These are phyloP conservation scores for Ampelocalamus luodianensis DNA, from an alignment of 176 grass and related monocot species.

Conservation along the genomic window DNA sequence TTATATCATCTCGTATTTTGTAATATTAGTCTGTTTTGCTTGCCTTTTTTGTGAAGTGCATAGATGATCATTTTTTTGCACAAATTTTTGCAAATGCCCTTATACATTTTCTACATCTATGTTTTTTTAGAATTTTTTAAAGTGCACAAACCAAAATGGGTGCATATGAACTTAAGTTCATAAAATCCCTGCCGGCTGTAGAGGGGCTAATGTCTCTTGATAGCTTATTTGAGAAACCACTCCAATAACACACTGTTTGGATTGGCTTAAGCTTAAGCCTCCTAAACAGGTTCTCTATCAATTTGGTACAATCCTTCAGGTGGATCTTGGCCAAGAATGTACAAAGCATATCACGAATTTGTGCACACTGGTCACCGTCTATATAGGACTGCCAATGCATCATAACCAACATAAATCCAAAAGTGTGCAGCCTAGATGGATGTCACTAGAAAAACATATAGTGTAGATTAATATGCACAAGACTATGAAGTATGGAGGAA, in stretches of 20 bases:
- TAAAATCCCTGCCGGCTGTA: neutral
- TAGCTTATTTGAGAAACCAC: neutral
- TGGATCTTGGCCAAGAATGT: neutral
- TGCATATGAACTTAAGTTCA: no score
- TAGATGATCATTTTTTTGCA: no score
- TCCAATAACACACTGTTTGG: neutral
- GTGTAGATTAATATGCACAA: conserved; percentile 35
- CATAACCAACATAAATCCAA: neutral
- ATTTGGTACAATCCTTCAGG: conserved; percentile 4
- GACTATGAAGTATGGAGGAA: neutral
- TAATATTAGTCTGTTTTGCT: no score
- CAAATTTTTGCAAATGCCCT: no score
- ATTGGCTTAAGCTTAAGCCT: neutral
- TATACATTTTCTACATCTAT: no score
- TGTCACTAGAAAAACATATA: neutral
- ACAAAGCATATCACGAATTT: neutral
- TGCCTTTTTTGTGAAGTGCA: no score
- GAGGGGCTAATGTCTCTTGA: neutral
- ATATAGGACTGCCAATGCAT: conserved; percentile 10
- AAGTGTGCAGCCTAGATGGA: neutral
- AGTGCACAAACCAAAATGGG: no score
- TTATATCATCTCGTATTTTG: neutral
- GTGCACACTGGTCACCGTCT: neutral
- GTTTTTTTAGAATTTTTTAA: no score
- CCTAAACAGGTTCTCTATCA: conserved; percentile 16